Evolutionary conservation across 116 monocot species (phyloP).

Genomic region (Posidonia oceanica): DNA sequence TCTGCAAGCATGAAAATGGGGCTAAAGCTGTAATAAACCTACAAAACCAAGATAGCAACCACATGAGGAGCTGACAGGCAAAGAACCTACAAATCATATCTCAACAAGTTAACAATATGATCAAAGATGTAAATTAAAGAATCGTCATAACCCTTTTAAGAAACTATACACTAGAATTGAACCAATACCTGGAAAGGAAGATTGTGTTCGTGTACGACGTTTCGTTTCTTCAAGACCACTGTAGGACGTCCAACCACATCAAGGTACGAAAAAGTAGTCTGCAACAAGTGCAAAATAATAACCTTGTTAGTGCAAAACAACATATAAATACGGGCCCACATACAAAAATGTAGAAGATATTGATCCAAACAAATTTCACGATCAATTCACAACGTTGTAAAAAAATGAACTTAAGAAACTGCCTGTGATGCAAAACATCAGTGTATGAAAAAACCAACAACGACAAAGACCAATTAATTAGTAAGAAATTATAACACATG

Average conservation of each 20-base stretch:
- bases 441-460: too few relatives aligned
- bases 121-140: not conserved
- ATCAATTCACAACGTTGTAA: too few relatives aligned
- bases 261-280: constrained; percentile 78
- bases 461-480: too few relatives aligned
- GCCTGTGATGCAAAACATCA: too few relatives aligned
- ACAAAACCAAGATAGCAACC: constrained; percentile 15
- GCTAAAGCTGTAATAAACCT: constrained; percentile 69
- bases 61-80: not conserved
- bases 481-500: too few relatives aligned
- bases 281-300: constrained; percentile 13
- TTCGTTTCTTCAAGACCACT: constrained; percentile 58
- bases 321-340: too few relatives aligned
- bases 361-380: too few relatives aligned
- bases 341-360: too few relatives aligned
- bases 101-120: not conserved
- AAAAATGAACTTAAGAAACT: too few relatives aligned
- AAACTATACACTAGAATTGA: not conserved
- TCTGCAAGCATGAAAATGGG: constrained; percentile 73
- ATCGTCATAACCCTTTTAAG: not conserved
- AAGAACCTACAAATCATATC: not conserved
- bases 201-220: constrained; percentile 67
- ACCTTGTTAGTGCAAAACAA: too few relatives aligned
- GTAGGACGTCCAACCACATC: constrained; percentile 73
- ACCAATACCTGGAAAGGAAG: constrained; percentile 55